Evolutionary conservation across 108 stramenopile genomes (phyloP).

Genomic region (Nitzschia putrida): DNA sequence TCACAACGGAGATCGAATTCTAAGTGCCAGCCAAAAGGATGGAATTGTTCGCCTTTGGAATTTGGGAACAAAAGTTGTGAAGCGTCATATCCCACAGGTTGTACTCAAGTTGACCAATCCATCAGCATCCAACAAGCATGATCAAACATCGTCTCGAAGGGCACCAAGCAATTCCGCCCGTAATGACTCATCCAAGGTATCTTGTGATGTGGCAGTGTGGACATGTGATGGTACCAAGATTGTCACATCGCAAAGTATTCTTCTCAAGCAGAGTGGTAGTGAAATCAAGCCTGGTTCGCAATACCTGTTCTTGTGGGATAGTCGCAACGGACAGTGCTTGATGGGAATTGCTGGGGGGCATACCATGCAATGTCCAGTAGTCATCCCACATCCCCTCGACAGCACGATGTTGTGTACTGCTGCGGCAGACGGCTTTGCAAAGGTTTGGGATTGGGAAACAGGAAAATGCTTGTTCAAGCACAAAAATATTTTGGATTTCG

Average conservation of each 20-base stretch:
- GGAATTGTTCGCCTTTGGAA: conserved; percentile 82
- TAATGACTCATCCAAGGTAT: conserved; percentile 38
- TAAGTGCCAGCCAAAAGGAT: conserved; percentile 86
- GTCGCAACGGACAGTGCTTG: conserved; percentile 71
- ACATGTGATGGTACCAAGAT: conserved; percentile 73
- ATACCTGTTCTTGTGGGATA: conserved; percentile 80
- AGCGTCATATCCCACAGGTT: conserved; percentile 29
- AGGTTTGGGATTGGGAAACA: conserved; percentile 72
- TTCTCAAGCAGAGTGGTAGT: conserved; percentile 51
- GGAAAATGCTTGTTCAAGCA: conserved; percentile 69
- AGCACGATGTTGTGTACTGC: conserved; percentile 68
- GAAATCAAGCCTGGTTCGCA: conserved; percentile 74
- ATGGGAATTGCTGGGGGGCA: conserved; percentile 71
- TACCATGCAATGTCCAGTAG: conserved; percentile 62
- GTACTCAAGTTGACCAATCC: conserved; percentile 50
- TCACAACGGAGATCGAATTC: conserved; percentile 67
- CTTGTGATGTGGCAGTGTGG: conserved; percentile 83
- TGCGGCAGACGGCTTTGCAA: conserved; percentile 65
- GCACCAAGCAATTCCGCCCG: conserved; percentile 28
- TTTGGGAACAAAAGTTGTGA: conserved; percentile 24
- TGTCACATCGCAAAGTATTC: conserved; percentile 75
- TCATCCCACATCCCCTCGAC: conserved; percentile 75
- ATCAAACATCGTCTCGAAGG: conserved; percentile 21
- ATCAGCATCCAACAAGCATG: neutral
- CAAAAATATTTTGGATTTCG: conserved; percentile 56